Evolutionary conservation across 1,139 yeast species (phyloP), one percentile per base, ranked within the genome.

Genomic region (Protomyces arabidopsidicola): DNA sequence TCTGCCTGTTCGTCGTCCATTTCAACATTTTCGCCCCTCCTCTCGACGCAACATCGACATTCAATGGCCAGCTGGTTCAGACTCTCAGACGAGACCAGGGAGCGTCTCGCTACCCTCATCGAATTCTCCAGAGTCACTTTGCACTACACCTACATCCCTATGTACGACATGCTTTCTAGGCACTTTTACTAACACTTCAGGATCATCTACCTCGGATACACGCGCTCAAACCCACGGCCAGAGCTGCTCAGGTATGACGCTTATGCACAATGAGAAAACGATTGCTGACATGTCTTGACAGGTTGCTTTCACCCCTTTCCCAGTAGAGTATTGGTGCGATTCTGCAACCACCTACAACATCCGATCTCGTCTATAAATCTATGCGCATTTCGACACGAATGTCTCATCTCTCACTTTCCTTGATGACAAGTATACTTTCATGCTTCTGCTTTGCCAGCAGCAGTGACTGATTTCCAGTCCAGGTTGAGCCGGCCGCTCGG

Each of bases 401-500:
- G 42, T 14, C 9, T 38, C 42, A 8, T 2, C 48, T 42, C 16
- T 5, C 48, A 16, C 4, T 27, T 27, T 27, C 31, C 24, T n/a
- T 20, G 16, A 18, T 42, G 22, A 18, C 24, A 16, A 10, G 18
- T 42, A 2, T 4, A 4, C 48, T 42, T 42, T 18, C n/a, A 16
- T 9, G 20, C 22, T n/a, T 16, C 18, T 20, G 16, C 16, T 16
- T 10, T 10, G 2, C 36, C 53, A 50, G 12, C 31, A 8, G 14
- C 18, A 16, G 36, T 54, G n/a, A 53, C 63, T 14, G 45, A 34
- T 39, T 53, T 53, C 96, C 97, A 89, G 69, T 84, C 81, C 72
- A 90, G 79, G 71, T 85, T 84, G 73, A 85, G 86, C 70, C 90
- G 80, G 3, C 93, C 95, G 27, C 83, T 86, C 31, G 96, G 90